Percentiles rank a stretch among this genome's conserved stretches.
phyloP scores from a whole-genome alignment of 2,329 filamentous ascomycete species.

The Didymella lethalis region DNA sequence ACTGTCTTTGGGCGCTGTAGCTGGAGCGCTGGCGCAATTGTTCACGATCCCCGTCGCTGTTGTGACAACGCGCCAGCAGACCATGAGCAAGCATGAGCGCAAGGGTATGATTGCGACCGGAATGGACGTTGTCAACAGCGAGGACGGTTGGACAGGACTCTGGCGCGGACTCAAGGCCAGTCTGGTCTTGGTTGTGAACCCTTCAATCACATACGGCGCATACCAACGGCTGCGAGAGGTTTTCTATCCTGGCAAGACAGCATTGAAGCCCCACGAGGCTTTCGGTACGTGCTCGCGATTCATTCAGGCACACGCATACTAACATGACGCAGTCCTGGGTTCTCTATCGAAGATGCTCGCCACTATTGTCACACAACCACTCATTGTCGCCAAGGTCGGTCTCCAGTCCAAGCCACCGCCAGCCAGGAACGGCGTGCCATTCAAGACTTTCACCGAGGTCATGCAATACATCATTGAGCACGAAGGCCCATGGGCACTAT shows the following conservation, averaged over 20 bases:
- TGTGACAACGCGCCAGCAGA: constrained; percentile 95
- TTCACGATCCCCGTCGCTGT: constrained; percentile 98
- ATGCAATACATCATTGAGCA: constrained; percentile 93
- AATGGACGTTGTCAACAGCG: constrained; percentile 85
- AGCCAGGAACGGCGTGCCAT: constrained; percentile 83
- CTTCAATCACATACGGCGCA: constrained; percentile 95
- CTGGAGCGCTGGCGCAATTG: constrained; percentile 89
- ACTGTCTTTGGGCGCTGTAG: constrained; percentile 82
- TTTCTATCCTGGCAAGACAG: constrained; percentile 79
- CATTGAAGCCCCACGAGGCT: constrained; percentile 82
- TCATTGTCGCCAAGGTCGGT: constrained; percentile 98
- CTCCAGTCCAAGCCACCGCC: constrained; percentile 92
- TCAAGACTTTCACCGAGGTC: constrained; percentile 91
- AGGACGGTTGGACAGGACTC: constrained; percentile 86
- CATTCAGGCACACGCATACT: constrained; percentile 7
- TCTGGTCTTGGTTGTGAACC: constrained; percentile 93
- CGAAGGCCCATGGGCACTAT: constrained; percentile 83
- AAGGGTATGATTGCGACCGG: constrained; percentile 89
- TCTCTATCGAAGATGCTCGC: constrained; percentile 92
- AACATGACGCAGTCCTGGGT: constrained; percentile 72
- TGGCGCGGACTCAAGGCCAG: constrained; percentile 97
- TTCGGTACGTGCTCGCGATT: constrained; percentile 72
- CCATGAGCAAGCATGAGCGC: constrained; percentile 81
- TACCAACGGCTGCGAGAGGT: constrained; percentile 86
- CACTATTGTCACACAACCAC: constrained; percentile 89